Percentiles rank a stretch among this genome's conserved stretches.
Evolutionary conservation across 2,329 filamentous ascomycete genomes (phyloP).

Genomic region (Fusarium equiseti): DNA sequence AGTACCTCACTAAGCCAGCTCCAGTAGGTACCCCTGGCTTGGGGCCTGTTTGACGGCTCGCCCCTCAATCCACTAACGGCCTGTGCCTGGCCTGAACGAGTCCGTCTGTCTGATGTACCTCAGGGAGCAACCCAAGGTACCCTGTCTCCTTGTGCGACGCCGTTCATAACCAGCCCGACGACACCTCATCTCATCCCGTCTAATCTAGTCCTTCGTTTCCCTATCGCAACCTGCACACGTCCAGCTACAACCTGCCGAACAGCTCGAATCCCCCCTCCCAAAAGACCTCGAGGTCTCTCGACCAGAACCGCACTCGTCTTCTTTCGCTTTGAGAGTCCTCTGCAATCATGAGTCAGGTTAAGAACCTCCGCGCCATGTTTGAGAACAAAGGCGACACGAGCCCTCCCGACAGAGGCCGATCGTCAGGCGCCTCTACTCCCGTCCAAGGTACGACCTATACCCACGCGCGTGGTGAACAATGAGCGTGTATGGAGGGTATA

Average conservation of each 20-base stretch:
- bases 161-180: conserved; percentile 42
- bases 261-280: conserved; percentile 10
- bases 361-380: conserved; percentile 83
- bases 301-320: conserved; percentile 38
- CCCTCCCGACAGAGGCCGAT: conserved; percentile 77
- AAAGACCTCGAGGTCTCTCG: conserved; percentile 42
- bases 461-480: conserved; percentile 14
- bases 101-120: conserved; percentile 35
- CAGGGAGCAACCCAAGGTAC: conserved; percentile 27
- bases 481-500: conserved; percentile 5
- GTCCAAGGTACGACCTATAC: conserved; percentile 45
- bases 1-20: conserved; percentile 32
- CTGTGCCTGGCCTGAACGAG: conserved; percentile 29
- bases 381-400: conserved; percentile 77
- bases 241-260: conserved; percentile 21
- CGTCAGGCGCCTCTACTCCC: conserved; percentile 65
- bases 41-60: conserved; percentile 26
- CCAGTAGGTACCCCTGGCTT: conserved; percentile 33
- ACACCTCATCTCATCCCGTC: conserved; percentile 36
- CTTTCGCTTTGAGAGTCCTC: conserved; percentile 36
- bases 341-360: conserved; percentile 74
- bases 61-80: conserved; percentile 41
- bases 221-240: conserved; percentile 21
- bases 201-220: conserved; percentile 14
- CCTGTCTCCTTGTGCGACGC: conserved; percentile 33